Conservation (phyloP, 352 stramenopile species). For the Pythium coloratum region DNA sequence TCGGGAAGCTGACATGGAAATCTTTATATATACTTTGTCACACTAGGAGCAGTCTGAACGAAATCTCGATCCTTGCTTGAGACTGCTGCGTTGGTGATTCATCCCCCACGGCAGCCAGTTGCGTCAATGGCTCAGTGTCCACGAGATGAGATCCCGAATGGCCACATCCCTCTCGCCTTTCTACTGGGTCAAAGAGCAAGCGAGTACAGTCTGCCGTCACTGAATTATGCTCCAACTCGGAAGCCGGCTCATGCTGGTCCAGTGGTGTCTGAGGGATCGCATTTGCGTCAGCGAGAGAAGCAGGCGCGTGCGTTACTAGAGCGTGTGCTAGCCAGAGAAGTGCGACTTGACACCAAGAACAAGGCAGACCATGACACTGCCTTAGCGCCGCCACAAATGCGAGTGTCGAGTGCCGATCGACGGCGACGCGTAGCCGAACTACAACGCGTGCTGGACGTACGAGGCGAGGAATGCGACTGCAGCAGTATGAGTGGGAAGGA, state of each 20-base stretch:
- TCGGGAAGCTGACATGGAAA: neutral
- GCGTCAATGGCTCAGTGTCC: neutral
- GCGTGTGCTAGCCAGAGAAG: slow-evolving; percentile 31
- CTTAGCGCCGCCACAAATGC: slow-evolving; percentile 9
- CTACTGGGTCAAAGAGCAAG: slow-evolving; percentile 51
- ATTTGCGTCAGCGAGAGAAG: slow-evolving; percentile 38
- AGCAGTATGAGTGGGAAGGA: neutral
- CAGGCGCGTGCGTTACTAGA: slow-evolving; percentile 38
- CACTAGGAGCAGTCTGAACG: neutral
- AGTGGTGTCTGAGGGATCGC: neutral
- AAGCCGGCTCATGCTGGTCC: neutral
- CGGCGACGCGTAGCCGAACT: slow-evolving; percentile 9
- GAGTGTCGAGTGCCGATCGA: slow-evolving; percentile 16
- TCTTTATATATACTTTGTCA: neutral
- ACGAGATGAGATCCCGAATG: slow-evolving; percentile 32
- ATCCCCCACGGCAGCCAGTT: neutral
- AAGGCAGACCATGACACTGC: slow-evolving; percentile 8
- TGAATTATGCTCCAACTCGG: neutral
- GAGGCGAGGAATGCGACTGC: neutral
- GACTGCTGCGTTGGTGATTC: neutral
- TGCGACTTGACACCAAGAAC: neutral
- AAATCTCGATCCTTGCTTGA: neutral
- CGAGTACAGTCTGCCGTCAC: slow-evolving; percentile 33
- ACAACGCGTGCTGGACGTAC: slow-evolving; percentile 12
- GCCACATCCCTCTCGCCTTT: slow-evolving; percentile 69